Evolutionary conservation across 1,284 basidiomycete species (phyloP).

Genomic region (Afroboletus lepidellus): DNA sequence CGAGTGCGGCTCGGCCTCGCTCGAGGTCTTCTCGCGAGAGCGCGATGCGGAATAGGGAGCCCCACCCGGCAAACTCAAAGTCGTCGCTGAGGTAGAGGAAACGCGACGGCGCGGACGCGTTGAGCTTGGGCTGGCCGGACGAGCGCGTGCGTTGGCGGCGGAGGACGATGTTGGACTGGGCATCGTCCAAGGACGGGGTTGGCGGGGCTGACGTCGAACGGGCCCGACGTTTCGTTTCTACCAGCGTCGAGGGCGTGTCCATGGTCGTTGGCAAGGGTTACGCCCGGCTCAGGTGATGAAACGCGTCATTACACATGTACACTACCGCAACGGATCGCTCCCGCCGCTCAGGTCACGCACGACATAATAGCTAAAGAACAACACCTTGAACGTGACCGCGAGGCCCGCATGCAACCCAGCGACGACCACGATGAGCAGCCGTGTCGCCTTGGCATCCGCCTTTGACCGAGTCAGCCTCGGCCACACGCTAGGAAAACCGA

Average conservation of each 20-base stretch:
- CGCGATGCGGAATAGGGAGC: conserved; percentile 45
- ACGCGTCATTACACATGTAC: background rate
- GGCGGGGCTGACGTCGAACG: background rate
- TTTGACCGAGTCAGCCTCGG: conserved; percentile 29
- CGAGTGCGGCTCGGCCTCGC: conserved; percentile 38
- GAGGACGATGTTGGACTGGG: conserved; percentile 54
- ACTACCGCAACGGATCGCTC: conserved; percentile 24
- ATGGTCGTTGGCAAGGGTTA: too few relatives aligned
- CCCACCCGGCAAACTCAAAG: conserved; percentile 71
- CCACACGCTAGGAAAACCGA: conserved; percentile 14
- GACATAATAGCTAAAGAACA: conserved; percentile 86
- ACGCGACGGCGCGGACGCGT: conserved; percentile 47
- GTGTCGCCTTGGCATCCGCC: conserved; percentile 82
- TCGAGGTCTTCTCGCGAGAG: conserved; percentile 39
- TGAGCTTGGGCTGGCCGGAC: conserved; percentile 44
- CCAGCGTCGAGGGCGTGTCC: conserved; percentile 11
- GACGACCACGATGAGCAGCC: conserved; percentile 74
- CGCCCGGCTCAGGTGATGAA: too few relatives aligned
- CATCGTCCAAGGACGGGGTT: conserved; percentile 41
- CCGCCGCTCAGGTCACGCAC: conserved; percentile 49
- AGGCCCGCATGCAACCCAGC: conserved; percentile 69
- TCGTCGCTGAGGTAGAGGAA: conserved; percentile 62
- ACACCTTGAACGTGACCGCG: conserved; percentile 79
- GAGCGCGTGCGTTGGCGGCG: conserved; percentile 56
- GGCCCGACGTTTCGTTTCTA: conserved; percentile 1